phyloP scores from a whole-genome alignment of 805 yeast genomes.

The Candida tallmaniae region DNA sequence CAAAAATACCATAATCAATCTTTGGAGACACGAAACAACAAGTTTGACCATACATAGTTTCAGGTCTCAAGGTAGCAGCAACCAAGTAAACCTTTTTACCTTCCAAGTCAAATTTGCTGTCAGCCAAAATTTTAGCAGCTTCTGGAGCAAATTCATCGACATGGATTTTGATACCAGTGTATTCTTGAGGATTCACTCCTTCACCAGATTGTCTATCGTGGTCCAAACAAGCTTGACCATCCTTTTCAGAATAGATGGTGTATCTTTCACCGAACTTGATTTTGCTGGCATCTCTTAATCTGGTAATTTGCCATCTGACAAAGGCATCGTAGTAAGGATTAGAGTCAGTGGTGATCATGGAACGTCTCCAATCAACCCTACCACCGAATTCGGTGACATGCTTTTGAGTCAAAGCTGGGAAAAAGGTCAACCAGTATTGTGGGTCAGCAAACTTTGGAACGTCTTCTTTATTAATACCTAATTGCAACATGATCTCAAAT shows the following conservation, averaged over 20 bases:
- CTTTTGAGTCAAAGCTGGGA: conserved; percentile 83
- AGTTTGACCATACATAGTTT: conserved; percentile 98
- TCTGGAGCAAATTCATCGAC: conserved; percentile 54
- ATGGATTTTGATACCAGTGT: conserved; percentile 85
- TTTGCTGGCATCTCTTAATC: conserved; percentile 78
- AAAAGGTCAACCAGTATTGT: conserved; percentile 81
- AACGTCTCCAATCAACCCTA: conserved; percentile 97
- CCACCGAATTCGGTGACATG: conserved; percentile 85
- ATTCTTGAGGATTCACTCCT: conserved; percentile 96
- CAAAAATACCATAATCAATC: conserved; percentile 86
- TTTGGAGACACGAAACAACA: conserved; percentile 97
- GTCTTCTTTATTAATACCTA: conserved; percentile 82
- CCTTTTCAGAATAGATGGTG: conserved; percentile 95
- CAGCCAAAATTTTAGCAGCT: conserved; percentile 49
- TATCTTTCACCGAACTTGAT: conserved; percentile 98
- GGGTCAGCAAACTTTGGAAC: conserved; percentile 88
- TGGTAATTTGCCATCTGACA: conserved; percentile 93
- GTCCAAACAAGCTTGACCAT: conserved; percentile 99
- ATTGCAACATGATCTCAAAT: conserved; percentile 92
- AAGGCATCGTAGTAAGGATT: conserved; percentile 95
- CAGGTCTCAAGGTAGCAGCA: conserved; percentile 98
- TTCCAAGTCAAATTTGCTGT: conserved; percentile 41
- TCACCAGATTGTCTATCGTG: conserved; percentile 97
- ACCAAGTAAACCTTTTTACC: conserved; percentile 73
- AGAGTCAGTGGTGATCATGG: conserved; percentile 89